Evolutionary conservation across 164 flowering plant genomes (phyloP), one percentile per base, ranked within the genome.

Genomic region (Nymphaea colorata): DNA sequence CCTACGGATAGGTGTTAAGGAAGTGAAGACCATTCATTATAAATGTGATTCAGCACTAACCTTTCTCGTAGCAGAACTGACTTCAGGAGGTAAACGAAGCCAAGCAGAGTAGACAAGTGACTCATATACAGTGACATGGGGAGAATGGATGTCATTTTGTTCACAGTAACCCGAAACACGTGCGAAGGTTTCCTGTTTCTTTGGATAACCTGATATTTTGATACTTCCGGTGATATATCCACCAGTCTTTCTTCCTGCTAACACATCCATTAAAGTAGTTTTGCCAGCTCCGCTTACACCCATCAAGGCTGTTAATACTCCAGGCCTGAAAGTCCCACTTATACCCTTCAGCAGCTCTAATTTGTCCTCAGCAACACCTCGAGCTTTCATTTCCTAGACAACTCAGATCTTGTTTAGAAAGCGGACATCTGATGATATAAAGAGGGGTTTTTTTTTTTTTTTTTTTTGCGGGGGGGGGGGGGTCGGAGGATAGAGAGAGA

Each of bases 211-310:
- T n/a, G 83, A 78, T 45, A 83, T 80, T 42, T 43, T 75, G 51
- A 84, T 80, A 44, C 45, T 66, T 73, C 85, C 87, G 12, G 3
- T 82, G 2, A 82, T 82, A 57, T 82, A 73, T 18, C 85, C 87
- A 44, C 82, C 79, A 4, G 85, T 82, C 71, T 84, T 84, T 65
- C 85, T 76, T 62, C 87, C 85, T 1, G 87, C 80, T 57, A 84
- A 66, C 5, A 82, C 87, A 71, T 84, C 87, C 85, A 84, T 76
- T 41, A 84, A 74, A 25, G 85, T 84, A 3, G 87, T 84, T 67
- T 84, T 84, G 15, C 87, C 87, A 59, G 87, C 87, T n/a, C 85
- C 87, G 75, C 85, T 84, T 44, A 82, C 82, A 71, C 87, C 87
- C 87, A 84, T 84, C 57, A 82, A 68, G 64, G 85, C 87, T 62